Base-by-base conservation (phyloP, 1,139 yeast species). In the Diutina neorugosa region DNA sequence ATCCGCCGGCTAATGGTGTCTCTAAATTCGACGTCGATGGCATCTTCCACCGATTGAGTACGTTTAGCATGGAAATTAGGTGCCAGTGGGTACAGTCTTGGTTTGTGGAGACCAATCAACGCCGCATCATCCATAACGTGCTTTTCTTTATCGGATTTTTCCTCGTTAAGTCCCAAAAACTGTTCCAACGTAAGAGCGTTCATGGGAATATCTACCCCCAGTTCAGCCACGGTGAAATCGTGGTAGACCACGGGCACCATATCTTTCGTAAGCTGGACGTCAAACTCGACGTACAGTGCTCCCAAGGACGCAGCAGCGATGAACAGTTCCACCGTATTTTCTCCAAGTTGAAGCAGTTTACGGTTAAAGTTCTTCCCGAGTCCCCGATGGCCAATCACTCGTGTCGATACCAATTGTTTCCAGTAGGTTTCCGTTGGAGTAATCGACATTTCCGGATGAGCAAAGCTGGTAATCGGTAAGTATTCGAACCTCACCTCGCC, bases 291-390 rank as follows among this genome's bases (percentile, higher is more conserved):
- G 62, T 85, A 85, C 1, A 90, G 82, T 1, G 93, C 93, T 43
- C 98, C 98, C 59, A 93, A 72, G 4, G 96, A 90, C 0, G 98
- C 96, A 0, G 98, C 98, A 11, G 96, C 96, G 64, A 93, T 87
- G 60, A 93, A 93, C 1, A 96, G 87, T 63, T 91, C 97, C 41
- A 93, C 86, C 0, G 98, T 93, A 64, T 93, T 93, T 64, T 93
- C 98, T 48, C 98, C 98, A 57, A 93, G 74, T 68, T 93, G 98
- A 63, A 93, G 75, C 5, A 96, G 86, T 58, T 81, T 83, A 53
- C 84, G 78, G 52, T 79, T 77, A 47, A 74, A 72, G 68, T 93
- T 93, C 70, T 90, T 91, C 58, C 98, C 98, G 59, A 90, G 73
- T 7, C 98, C 98, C 62, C 98, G 81, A 65, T 93, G 98, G 1